Percentiles rank a stretch among this genome's conserved stretches.
These are phyloP conservation scores for Gossypium australe DNA, from an alignment of 345 rosid genomes.

Conservation along the genomic window DNA sequence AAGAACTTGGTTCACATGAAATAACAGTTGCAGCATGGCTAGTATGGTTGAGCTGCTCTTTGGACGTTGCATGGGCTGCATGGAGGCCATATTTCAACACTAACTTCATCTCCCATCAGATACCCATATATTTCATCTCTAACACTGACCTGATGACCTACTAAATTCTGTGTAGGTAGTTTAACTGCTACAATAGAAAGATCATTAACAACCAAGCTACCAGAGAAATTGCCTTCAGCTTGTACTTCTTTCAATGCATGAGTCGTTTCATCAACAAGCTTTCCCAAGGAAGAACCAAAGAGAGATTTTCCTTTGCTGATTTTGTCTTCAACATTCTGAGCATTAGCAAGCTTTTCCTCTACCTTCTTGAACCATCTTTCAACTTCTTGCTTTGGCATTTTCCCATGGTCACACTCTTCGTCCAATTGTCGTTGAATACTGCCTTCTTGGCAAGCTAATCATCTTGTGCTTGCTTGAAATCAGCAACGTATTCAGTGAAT, in stretches of 20 bases:
- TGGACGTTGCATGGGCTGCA: too few relatives aligned
- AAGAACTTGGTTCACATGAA: too few relatives aligned
- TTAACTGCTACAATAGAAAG: background rate
- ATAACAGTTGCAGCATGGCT: too few relatives aligned
- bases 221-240: background rate
- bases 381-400: background rate
- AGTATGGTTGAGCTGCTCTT: too few relatives aligned
- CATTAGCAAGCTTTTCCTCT: too few relatives aligned
- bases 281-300: background rate
- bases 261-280: background rate
- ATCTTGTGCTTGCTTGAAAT: background rate
- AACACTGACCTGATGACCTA: background rate
- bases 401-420: accelerated
- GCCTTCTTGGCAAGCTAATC: background rate
- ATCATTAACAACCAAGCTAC: background rate
- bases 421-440: background rate
- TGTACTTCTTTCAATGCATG: background rate
- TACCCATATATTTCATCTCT: background rate
- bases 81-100: too few relatives aligned
- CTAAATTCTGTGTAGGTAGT: background rate
- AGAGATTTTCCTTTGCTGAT: too few relatives aligned
- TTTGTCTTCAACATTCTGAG: too few relatives aligned
- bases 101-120: background rate
- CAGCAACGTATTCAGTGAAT: background rate
- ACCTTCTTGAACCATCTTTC: background rate